phyloP scores from a whole-genome alignment of 441 rosid genomes.

The Jatropha multifida region DNA sequence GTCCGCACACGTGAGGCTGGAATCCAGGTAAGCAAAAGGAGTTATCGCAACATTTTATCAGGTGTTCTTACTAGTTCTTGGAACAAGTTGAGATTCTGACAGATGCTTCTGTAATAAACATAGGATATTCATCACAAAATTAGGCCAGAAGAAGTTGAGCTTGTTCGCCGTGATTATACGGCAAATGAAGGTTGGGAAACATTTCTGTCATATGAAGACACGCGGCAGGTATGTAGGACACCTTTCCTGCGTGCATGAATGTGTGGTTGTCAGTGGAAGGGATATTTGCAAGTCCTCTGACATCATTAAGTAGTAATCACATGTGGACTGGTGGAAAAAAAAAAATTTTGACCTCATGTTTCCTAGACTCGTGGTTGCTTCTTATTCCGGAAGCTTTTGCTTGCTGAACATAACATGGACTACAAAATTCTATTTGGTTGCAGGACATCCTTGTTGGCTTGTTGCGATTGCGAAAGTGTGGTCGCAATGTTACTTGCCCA shows the following conservation, averaged over 20 bases:
- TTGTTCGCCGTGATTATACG: conserved; percentile 96
- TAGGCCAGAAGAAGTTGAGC: conserved; percentile 96
- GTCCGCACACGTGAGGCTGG: conserved; percentile 99
- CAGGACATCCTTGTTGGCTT: conserved; percentile 99
- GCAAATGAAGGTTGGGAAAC: conserved; percentile 99
- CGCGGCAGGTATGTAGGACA: conserved; percentile 63
- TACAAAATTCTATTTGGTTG: conserved; percentile 20
- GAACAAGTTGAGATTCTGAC: conserved; percentile 16
- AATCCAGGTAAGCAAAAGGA: conserved; percentile 63
- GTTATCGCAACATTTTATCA: conserved; percentile 2
- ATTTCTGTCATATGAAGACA: conserved; percentile 94
- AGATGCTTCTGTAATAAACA: conserved; percentile 20
- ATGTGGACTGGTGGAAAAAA: not conserved
- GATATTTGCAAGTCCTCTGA: not conserved
- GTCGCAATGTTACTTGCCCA: conserved; percentile 82
- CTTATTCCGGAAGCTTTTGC: conserved; percentile 2
- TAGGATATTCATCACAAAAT: conserved; percentile 97
- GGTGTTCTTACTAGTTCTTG: conserved; percentile 3
- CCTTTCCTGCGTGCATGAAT: not conserved
- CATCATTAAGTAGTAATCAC: not conserved
- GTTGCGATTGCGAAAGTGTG: conserved; percentile 90
- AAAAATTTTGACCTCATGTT: no score
- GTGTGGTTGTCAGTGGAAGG: not conserved
- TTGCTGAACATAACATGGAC: not conserved
- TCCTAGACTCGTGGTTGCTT: not conserved